Percentiles rank a stretch among this genome's conserved stretches.
phyloP scores from a whole-genome alignment of 306 rosid species.

The Glycine tomentella region DNA sequence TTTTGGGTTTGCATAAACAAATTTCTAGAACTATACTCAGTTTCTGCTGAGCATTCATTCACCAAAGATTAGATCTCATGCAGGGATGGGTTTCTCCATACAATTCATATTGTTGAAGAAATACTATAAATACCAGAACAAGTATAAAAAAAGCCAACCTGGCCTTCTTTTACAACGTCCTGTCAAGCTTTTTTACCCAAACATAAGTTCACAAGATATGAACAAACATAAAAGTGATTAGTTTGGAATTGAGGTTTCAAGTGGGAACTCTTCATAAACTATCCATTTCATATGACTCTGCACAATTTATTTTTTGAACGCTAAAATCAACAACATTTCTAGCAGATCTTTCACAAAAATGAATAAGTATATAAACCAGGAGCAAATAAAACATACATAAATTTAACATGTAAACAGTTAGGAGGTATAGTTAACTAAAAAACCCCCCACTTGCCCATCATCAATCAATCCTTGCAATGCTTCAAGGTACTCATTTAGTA shows the following conservation, averaged over 20 bases:
- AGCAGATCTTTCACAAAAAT: background rate
- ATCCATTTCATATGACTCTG: conserved; percentile 13
- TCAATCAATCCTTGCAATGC: conserved; percentile 3
- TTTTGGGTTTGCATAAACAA: conserved; percentile 9
- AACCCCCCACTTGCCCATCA: background rate
- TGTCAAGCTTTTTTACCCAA: background rate
- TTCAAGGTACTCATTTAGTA: background rate
- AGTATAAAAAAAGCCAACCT: conserved; percentile 10
- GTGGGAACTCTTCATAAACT: background rate
- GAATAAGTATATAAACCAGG: conserved; percentile 1
- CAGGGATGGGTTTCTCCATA: conserved; percentile 19
- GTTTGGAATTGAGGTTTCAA: conserved; percentile 13
- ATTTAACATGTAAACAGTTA: conserved; percentile 24
- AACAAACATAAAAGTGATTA: background rate
- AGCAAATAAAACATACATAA: conserved; percentile 19
- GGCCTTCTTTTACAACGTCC: conserved; percentile 5
- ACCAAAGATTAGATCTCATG: conserved; percentile 9
- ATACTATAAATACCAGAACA: background rate
- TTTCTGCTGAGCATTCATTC: conserved; percentile 48
- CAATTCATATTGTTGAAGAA: background rate
- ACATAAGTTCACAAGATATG: conserved; percentile 11
- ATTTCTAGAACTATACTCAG: background rate
- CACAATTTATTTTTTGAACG: background rate
- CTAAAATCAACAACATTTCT: background rate
- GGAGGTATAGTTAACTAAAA: background rate